These are phyloP conservation scores for Xylariaceae sp. DNA, from an alignment of 2,329 filamentous ascomycete species.

Conservation along the genomic window DNA sequence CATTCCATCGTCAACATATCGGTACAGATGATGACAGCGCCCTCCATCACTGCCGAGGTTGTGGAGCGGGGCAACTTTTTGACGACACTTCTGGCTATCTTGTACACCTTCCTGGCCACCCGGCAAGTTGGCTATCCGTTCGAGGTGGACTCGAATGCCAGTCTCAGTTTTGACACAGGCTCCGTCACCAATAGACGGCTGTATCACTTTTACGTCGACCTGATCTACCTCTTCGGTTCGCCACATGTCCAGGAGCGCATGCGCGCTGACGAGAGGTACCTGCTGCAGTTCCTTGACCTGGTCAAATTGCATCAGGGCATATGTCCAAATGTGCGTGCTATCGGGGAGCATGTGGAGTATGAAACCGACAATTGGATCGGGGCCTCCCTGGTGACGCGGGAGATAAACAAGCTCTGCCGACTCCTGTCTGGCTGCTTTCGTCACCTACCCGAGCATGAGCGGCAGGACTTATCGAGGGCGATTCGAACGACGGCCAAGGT, in stretches of 20 bases:
- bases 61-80: conserved; percentile 93
- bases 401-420: conserved; percentile 87
- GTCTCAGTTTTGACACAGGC: conserved; percentile 86
- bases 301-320: conserved; percentile 96
- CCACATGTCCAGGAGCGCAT: conserved; percentile 81
- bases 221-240: conserved; percentile 84
- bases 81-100: conserved; percentile 87
- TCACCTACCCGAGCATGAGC: conserved; percentile 56
- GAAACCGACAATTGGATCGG: conserved; percentile 98
- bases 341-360: conserved; percentile 95
- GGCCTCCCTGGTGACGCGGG: conserved; percentile 84
- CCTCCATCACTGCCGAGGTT: conserved; percentile 92
- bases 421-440: conserved; percentile 84
- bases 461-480: conserved; percentile 58
- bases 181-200: conserved; percentile 91
- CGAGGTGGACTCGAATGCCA: conserved; percentile 78
- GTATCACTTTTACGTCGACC: conserved; percentile 95
- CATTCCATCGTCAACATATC: conserved; percentile 98
- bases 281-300: conserved; percentile 89
- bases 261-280: conserved; percentile 74
- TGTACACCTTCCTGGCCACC: conserved; percentile 95
- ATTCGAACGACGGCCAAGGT: conserved; percentile 71
- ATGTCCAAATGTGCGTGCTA: conserved; percentile 83
- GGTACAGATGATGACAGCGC: conserved; percentile 91
- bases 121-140: conserved; percentile 91